Evolutionary conservation across 768 basidiomycete genomes (phyloP), one percentile per base, ranked within the genome.

Genomic region (Strobilomyces confusus): DNA sequence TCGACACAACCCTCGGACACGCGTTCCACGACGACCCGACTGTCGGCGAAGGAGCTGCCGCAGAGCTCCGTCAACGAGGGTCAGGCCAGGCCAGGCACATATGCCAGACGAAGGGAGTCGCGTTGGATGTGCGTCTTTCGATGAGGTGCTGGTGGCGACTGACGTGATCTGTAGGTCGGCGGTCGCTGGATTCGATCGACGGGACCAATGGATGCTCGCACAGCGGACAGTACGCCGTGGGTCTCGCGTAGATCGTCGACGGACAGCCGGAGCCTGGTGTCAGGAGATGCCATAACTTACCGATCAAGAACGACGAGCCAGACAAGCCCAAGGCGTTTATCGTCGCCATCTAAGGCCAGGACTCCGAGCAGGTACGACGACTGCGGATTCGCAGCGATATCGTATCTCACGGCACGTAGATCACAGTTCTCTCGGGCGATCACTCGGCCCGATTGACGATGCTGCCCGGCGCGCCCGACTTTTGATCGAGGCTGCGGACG

Each of bases 11-110:
- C 64, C 80, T 99, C 33, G 67, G 71, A 15, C 73, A 74, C 13
- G 83, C 86, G 0, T 98, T 97, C 71, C 95, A 95, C 0, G 61
- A 77, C 1, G 94, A 98, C 70, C 81, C 81, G 9, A 91, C 98
- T 64, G 86, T 98, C 36, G 97, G 95, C 30, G 97, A 99, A 70
- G 95, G 98, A 70, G 92, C 97, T 67, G 86, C 95, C 0, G 75
- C 81, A 0, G 90, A 92, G 49, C 71, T 98, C 19, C 81, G 88
- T 8, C 67, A 63, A 2, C 79, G 91, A 86, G 83, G 0, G 77
- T 93, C 51, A 87, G 89, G 2, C 80, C 82, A 6, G 78, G 79
- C 0, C 70, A 79, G 54, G 71, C 71, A 53, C 77, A 77, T 55
- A 79, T 77, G 0, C 61, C 80, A 1, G 76, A 73, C 1, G 79